Evolutionary conservation across 768 basidiomycete species (phyloP), one percentile per base, ranked within the genome.

Genomic region (Sporobolomyces phaffii): DNA sequence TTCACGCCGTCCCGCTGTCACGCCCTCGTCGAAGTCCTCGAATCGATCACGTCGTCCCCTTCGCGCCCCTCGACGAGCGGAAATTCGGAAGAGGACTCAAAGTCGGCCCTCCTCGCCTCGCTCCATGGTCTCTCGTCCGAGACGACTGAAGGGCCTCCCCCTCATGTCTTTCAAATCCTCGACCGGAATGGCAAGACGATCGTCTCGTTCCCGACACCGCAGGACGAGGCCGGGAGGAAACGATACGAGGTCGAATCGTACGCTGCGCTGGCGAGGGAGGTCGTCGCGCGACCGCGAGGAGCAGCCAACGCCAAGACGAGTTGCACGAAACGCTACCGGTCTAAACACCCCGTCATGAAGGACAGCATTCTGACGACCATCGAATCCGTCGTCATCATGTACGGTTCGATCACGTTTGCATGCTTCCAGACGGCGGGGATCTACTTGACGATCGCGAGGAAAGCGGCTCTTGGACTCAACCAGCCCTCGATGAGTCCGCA

Each of bases 151-250:
- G 54, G 53, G 5, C 63, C 60, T 26, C 71, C 74, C 2, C 56
- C 61, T 11, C 70, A 73, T 56, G 73, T 73, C 52, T 75, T 75
- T 54, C 74, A 75, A 50, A 65, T 75, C 49, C 67, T 75, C 24
- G 73, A 68, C 59, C 44, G 53, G 8, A 53, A 24, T 20, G 65
- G 68, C 17, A 43, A 60, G 17, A 53, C 59, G 18, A 63, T 73
- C 50, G 57, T 66, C 9, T 65, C 69, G 43, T 72, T 62, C 45
- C 70, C 70, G 8, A 44, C 28, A 17, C 13, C 31, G 1, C 38
- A 29, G 15, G 63, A 54, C 13, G 52, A 64, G 28, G 29, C 38
- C 14, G 49, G 26, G 20, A 44, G 29, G 43, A 38, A 52, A 17
- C 38, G 34, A 26, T 72, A 72, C 56, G 57, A 64, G 7, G 58